Conservation (phyloP, 495 filamentous ascomycete species). For the Daldinia caldariorum region DNA sequence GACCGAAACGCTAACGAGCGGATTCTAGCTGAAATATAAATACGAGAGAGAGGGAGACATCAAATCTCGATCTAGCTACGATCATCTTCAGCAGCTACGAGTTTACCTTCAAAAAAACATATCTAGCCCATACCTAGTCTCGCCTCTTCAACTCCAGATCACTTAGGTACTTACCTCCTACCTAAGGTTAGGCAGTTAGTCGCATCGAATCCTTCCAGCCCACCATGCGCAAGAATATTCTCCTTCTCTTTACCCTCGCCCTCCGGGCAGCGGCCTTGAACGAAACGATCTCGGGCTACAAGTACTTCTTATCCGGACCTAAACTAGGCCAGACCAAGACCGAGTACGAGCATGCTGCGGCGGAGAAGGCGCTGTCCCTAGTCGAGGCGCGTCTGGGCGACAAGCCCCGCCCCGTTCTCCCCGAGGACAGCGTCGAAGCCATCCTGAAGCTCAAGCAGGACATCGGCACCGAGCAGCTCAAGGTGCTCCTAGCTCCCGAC, state of each 20-base stretch:
- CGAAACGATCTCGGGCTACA: slow-evolving; percentile 33
- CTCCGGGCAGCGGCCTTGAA: slow-evolving; percentile 29
- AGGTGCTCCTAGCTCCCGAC: slow-evolving; percentile 38
- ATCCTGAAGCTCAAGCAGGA: slow-evolving; percentile 31
- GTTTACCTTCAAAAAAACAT: too few species aligned
- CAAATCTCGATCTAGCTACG: background rate
- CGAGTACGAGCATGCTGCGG: slow-evolving; percentile 32
- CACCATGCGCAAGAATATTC: slow-evolving; percentile 25
- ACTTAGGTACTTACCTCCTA: too few species aligned
- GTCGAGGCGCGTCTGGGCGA: slow-evolving; percentile 22
- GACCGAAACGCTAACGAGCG: background rate
- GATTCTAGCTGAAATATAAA: slow-evolving; percentile 14
- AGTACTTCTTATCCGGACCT: slow-evolving; percentile 35
- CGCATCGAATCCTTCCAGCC: background rate
- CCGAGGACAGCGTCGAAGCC: slow-evolving; percentile 25
- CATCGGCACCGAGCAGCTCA: slow-evolving; percentile 16
- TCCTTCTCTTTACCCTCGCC: slow-evolving; percentile 23
- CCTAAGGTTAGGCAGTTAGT: background rate
- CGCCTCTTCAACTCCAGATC: background rate
- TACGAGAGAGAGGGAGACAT: background rate
- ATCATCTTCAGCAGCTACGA: background rate
- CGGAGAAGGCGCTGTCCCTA: slow-evolving; percentile 14
- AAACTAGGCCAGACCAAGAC: slow-evolving; percentile 17
- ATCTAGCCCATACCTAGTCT: background rate
- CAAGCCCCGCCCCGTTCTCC: slow-evolving; percentile 15